phyloP scores from a whole-genome alignment of 2,329 filamentous ascomycete genomes.

The Diplodia seriata region DNA sequence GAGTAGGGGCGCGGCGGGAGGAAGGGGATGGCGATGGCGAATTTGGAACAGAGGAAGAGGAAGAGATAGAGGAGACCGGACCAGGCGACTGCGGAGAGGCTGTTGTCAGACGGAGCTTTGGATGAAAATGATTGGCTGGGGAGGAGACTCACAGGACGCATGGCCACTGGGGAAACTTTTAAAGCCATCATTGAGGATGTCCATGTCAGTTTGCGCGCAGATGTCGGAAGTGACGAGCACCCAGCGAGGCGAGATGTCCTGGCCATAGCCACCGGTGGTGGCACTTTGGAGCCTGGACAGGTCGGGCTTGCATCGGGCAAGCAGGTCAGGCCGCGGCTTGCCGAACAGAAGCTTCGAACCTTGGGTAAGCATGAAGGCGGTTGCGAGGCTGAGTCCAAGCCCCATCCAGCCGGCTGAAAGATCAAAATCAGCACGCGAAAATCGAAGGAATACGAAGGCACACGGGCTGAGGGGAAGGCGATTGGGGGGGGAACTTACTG shows the following conservation, averaged over 20 bases:
- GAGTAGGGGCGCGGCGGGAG: conserved; percentile 60
- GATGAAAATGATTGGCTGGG: background rate
- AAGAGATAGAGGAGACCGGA: conserved; percentile 84
- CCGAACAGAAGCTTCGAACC: conserved; percentile 80
- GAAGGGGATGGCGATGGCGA: conserved; percentile 76
- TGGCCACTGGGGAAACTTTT: conserved; percentile 83
- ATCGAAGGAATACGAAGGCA: background rate
- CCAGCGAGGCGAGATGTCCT: conserved; percentile 61
- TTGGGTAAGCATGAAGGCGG: conserved; percentile 80
- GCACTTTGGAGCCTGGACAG: conserved; percentile 62
- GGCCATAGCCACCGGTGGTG: conserved; percentile 67
- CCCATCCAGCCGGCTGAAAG: conserved; percentile 74
- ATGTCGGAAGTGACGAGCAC: conserved; percentile 78
- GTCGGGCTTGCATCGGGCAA: conserved; percentile 79
- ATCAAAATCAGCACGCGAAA: background rate
- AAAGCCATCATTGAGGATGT: conserved; percentile 79
- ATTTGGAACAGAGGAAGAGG: conserved; percentile 85
- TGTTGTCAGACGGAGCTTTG: conserved; percentile 3
- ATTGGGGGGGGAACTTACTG: conserved; percentile 23
- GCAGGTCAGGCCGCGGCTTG: conserved; percentile 68
- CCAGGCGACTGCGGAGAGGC: conserved; percentile 63
- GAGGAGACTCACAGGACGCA: conserved; percentile 63
- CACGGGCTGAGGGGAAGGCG: no score
- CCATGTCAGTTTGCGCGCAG: conserved; percentile 69
- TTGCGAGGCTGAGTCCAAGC: conserved; percentile 73